A percentile compares a stretch with the other conserved stretches of the same genome.
Conservation (phyloP, 805 yeast genomes). For the Groenewaldozyma tartarivorans region DNA sequence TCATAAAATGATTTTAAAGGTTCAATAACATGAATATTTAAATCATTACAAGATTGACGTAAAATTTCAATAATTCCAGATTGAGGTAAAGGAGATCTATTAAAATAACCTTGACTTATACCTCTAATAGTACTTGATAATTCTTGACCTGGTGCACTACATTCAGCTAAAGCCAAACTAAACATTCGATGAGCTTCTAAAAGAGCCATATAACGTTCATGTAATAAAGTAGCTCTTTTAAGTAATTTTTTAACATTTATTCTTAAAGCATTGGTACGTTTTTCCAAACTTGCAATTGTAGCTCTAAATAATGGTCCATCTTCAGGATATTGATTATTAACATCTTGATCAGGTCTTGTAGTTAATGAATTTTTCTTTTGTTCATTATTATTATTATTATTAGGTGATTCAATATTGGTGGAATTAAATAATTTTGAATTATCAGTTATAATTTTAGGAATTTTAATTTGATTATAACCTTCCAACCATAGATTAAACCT, state of each 20-base stretch:
- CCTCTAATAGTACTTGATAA: slow-evolving; percentile 16
- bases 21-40: slow-evolving; percentile 27
- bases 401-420: not conserved
- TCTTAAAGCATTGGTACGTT: slow-evolving; percentile 27
- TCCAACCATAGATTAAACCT: slow-evolving; percentile 28
- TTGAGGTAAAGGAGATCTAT: slow-evolving; percentile 9
- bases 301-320: slow-evolving; percentile 38
- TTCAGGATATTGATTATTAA: slow-evolving; percentile 27
- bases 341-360: slow-evolving; percentile 21
- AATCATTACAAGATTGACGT: slow-evolving; percentile 20
- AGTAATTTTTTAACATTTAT: slow-evolving; percentile 28
- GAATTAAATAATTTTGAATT: not conserved
- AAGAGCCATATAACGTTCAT: slow-evolving; percentile 25
- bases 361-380: not conserved
- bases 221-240: slow-evolving; percentile 26
- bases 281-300: slow-evolving; percentile 30
- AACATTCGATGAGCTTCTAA: slow-evolving; percentile 29
- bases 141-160: slow-evolving; percentile 22
- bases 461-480: not conserved
- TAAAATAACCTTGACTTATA: slow-evolving; percentile 24
- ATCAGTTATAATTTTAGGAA: not conserved
- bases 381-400: not conserved
- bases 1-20: slow-evolving; percentile 33
- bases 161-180: slow-evolving; percentile 22
- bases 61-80: slow-evolving; percentile 10